Base-by-base conservation (phyloP, 129 eudicot genomes). In the Oenanthe sinensis region DNA sequence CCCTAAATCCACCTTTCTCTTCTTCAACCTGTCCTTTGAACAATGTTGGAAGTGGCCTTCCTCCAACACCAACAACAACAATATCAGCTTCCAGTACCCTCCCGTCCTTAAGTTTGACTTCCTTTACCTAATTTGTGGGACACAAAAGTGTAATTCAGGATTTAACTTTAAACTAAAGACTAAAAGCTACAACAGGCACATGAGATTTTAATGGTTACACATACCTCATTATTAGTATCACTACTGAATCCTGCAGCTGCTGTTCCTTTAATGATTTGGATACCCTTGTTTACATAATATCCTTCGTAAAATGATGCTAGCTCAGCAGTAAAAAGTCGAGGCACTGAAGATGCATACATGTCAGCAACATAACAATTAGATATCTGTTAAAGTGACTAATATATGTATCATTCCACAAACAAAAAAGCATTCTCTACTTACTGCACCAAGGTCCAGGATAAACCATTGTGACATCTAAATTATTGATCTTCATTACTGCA, bases 391-490 rank as follows among this genome's bases (percentile, higher is more conserved):
- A 87, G 82, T 33, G 79, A 39, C 86, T 20, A 60, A n/a, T 22
- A 6, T 24, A 0, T 60, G 68, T 17, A 20, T 49, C 43, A 40
- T 33, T 40, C 22, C 3, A 49, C 1, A 13, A 62, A 69, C 73
- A 68, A 82, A 58, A 63, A 50, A 60, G 40, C 12, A 80, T 44
- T 81, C 33, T 87, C 62, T 28, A 92, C 99, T 91, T 92, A 95
- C 99, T 95, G 92, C 97, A 95, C 99, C 99, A 92, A 52, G 97
- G 97, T 79, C 92, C 99, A 6, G 99, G 99, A 88, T 95, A 95
- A 81, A 95, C 99, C 99, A 95, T 95, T 72, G 74, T 88, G 79
- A 92, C 97, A 83, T 92, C 95, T 71, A 88, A 65, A 37, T 92
- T 87, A 79, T 95, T 95, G 58, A 94, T 40, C 81, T 58, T 95